Base-by-base conservation (phyloP, 2,329 filamentous ascomycete species). In the Neobulgaria alba region DNA sequence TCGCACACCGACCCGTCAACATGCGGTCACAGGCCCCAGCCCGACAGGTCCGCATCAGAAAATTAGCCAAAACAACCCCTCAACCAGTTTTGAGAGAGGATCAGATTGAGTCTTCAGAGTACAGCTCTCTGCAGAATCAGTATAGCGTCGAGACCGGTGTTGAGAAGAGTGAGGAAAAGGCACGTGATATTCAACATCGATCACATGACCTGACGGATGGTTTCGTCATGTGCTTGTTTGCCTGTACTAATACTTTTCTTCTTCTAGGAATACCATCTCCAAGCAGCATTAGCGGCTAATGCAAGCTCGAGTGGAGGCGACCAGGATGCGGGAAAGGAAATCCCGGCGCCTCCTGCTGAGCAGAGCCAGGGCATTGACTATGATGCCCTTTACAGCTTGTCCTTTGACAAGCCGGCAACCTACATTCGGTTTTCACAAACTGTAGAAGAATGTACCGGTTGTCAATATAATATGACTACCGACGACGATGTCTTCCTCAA, bases 351-450 rank as follows among this genome's bases (percentile, higher is more conserved):
- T 47, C 77, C 77, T 54, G 75, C 77, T 10, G 63, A 78, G 57
- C 69, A 78, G 64, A 79, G 74, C 55, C 42, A 67, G 50, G 67
- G 71, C 51, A 69, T 90, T 64, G 77, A 86, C 64, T 98, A 95
- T 80, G 86, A 93, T 64, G 77, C 82, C 57, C 75, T 95, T 55
- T 96, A 96, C 61, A 77, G 82, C 36, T 78, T 76, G 50, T 69
- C 71, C 43, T 95, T 90, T 65, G 75, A 80, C 57, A 83, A 93
- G 63, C 88, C 92, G 38, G 79, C 82, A 47, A 92, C 89, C 47
- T 96, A 96, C 65, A 95, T 98, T 61, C 87, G 90, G 51, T 96
- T 94, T 67, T 96, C 92, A 50, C 90, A 94, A 52, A 98, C 92
- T 2, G 90, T 98, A 47, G 92, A 98, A 66, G 92, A 98, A 65